Conservation (phyloP, 148 eudicot species). For the Pharnaceum exiguum region DNA sequence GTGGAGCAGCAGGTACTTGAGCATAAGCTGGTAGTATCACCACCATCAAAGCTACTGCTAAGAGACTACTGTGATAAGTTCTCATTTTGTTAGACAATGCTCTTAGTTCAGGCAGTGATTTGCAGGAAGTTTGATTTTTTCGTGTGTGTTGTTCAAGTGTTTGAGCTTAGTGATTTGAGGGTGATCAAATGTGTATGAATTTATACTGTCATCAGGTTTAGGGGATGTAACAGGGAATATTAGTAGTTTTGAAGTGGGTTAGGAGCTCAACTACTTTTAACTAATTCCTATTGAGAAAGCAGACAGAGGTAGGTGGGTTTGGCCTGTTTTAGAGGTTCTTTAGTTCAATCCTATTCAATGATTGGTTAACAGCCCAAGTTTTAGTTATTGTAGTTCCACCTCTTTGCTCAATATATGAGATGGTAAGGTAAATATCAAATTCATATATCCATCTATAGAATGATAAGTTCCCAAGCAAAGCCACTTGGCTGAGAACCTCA, state of each 20-base stretch:
- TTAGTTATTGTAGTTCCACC: slow-evolving; percentile 15
- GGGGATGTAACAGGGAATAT: slow-evolving; percentile 5
- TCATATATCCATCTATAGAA: too few relatives aligned
- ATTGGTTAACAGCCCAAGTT: slow-evolving; percentile 9
- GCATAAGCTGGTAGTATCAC: slow-evolving; percentile 7
- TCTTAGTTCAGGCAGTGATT: not conserved
- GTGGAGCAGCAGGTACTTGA: slow-evolving; percentile 24
- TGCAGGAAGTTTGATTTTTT: not conserved
- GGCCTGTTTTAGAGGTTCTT: not conserved
- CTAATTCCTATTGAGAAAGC: slow-evolving; percentile 24
- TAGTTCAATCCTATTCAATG: too few relatives aligned
- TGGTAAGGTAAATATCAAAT: too few relatives aligned
- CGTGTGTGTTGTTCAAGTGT: slow-evolving; percentile 1
- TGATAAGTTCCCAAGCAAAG: too few relatives aligned
- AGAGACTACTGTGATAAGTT: not conserved
- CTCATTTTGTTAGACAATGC: not conserved
- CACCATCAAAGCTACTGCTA: slow-evolving; percentile 1
- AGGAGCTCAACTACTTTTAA: slow-evolving; percentile 56
- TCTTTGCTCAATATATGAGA: too few relatives aligned
- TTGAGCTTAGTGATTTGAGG: slow-evolving; percentile 9
- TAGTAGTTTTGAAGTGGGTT: slow-evolving; percentile 48
- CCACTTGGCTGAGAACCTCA: too few relatives aligned
- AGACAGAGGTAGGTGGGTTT: not conserved
- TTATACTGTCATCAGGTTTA: slow-evolving; percentile 21
- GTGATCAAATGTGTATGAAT: slow-evolving; percentile 11